Base-by-base conservation (phyloP, 768 basidiomycete genomes). In the Suillus ampliporus region DNA sequence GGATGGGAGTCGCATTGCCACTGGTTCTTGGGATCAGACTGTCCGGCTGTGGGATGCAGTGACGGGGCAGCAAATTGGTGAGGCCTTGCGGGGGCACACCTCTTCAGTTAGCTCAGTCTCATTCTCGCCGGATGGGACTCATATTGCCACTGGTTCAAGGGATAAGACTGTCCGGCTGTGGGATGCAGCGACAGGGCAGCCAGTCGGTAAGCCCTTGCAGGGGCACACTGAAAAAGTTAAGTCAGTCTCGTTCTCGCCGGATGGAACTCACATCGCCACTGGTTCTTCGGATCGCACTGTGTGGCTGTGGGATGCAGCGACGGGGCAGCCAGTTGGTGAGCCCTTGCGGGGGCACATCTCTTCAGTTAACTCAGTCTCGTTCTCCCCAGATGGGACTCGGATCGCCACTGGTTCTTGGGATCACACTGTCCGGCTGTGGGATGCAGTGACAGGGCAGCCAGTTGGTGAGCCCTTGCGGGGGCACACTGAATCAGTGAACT, bases 1-100 rank as follows among this genome's bases (percentile, higher is more conserved):
- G 31, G 41, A 66, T 28, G 69, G 69, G 9, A 62, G 15, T 17
- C 28, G 38, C 14, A 51, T 74, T 48, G 65, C 58, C 5, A 67
- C 69, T 23, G 67, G 68, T 10, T 71, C 71, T 6, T 1, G 23
- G 0, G 70, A 71, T 54, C 57, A 37, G 0, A 68, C 64, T 5
- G 50, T 73, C 14, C 26, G 38, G 4, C 14, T 68, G 19, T 73
- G 73, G 73, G 62, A 71, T 65, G 63, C 58, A 10, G 43, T 46
- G 9, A 71, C 53, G 2, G 57, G 59, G 13, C 35, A 54, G 6
- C 15, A 21, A 56, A 9, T 51, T 2, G 35, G 31, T 35, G 41
- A 31, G 31, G 21, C 64, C n/a, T 11, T 67, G 46, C 8, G 44
- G 23, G 64, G 64, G 5, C 65, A 66, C 53, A 61, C 35, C 13